These are phyloP conservation scores for Skeletonema tropicum DNA, from an alignment of 108 stramenopile species.

Conservation along the genomic window DNA sequence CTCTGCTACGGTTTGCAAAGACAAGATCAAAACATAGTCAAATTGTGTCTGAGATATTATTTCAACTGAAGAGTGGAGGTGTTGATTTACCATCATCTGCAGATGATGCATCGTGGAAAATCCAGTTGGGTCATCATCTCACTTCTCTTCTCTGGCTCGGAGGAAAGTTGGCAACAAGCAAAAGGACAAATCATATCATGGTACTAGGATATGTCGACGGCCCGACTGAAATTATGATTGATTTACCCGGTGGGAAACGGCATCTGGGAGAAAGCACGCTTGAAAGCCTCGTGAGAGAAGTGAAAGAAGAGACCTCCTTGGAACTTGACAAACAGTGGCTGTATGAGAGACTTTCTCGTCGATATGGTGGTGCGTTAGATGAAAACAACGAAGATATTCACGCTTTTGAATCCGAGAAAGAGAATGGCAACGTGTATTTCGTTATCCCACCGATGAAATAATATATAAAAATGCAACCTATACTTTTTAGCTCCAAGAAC, in stretches of 20 bases:
- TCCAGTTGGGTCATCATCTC: constrained; percentile 38
- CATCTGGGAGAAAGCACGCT: constrained; percentile 59
- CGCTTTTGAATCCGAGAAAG: neutral
- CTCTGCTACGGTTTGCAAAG: constrained; percentile 12
- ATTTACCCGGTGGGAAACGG: constrained; percentile 69
- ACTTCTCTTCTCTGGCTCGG: constrained; percentile 19
- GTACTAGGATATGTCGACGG: constrained; percentile 39
- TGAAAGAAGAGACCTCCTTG: constrained; percentile 58
- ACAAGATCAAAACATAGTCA: neutral
- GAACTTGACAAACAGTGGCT: constrained; percentile 47
- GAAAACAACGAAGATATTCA: neutral
- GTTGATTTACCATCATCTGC: constrained; percentile 9
- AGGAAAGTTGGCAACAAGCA: neutral
- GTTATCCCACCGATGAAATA: neutral
- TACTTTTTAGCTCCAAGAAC: neutral
- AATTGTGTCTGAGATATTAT: constrained; percentile 12
- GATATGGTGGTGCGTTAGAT: constrained; percentile 29
- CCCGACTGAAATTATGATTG: constrained; percentile 10
- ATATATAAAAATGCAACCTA: neutral
- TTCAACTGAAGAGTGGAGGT: constrained; percentile 15
- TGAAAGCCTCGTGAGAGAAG: constrained; percentile 53
- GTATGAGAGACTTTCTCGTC: neutral
- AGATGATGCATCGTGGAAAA: neutral
- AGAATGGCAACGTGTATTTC: neutral
- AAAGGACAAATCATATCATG: constrained; percentile 18